Percentiles rank a stretch among this genome's conserved stretches.
phyloP scores from a whole-genome alignment of 2,329 filamentous ascomycete species.

The Microcera coccophila region DNA sequence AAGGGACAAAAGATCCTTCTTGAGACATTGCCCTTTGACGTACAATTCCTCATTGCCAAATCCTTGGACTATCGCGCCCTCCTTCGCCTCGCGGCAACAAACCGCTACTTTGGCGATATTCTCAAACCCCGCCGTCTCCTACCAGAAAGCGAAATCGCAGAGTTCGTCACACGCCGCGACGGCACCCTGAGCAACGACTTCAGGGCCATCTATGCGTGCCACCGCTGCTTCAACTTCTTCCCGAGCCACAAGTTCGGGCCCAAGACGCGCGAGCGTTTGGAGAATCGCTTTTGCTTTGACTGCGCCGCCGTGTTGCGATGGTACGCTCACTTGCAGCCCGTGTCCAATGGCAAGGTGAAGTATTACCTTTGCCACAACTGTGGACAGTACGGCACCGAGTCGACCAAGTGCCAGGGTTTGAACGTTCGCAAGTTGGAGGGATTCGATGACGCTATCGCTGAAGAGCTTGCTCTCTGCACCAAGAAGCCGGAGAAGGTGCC shows the following conservation, averaged over 20 bases:
- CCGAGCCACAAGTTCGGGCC: slow-evolving; percentile 13
- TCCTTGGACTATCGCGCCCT: slow-evolving; percentile 8
- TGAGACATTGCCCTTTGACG: background rate
- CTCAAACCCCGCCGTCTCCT: slow-evolving; percentile 8
- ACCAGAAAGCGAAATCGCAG: background rate
- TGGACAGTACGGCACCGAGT: slow-evolving; percentile 11
- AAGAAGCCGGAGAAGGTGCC: background rate
- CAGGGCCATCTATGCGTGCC: slow-evolving; percentile 13
- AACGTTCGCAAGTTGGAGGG: background rate
- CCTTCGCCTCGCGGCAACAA: slow-evolving; percentile 11
- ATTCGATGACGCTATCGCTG: background rate
- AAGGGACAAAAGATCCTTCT: background rate
- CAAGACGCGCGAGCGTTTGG: background rate
- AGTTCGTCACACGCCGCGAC: slow-evolving; percentile 9
- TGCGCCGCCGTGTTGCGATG: slow-evolving; percentile 9
- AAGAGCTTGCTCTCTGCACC: slow-evolving; percentile 2
- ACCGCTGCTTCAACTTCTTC: slow-evolving; percentile 11
- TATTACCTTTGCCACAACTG: slow-evolving; percentile 24
- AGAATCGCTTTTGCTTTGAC: slow-evolving; percentile 15
- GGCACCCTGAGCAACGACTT: background rate
- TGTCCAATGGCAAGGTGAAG: slow-evolving; percentile 6
- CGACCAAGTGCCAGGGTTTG: slow-evolving; percentile 9
- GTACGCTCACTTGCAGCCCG: slow-evolving; percentile 3
- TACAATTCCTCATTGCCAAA: slow-evolving; percentile 16
- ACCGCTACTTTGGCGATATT: slow-evolving; percentile 7